Evolutionary conservation across 768 basidiomycete genomes (phyloP).

Genomic region (Rhizopogon vinicolor): DNA sequence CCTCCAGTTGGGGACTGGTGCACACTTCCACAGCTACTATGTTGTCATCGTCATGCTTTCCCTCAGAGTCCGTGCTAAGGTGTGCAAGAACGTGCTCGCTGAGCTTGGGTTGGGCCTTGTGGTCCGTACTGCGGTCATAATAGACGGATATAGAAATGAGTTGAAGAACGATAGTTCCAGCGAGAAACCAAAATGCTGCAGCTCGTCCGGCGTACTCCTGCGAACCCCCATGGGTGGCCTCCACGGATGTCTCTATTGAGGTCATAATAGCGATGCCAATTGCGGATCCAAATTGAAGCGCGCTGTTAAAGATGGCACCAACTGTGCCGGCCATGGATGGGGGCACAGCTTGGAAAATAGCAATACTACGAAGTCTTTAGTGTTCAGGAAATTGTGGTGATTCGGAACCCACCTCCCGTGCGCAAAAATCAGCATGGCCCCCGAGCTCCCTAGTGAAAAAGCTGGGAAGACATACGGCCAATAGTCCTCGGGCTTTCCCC

Average conservation of each 20-base stretch:
- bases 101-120: not conserved
- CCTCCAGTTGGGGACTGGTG: too few relatives aligned
- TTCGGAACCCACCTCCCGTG: constrained; percentile 40
- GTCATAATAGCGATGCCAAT: constrained; percentile 45
- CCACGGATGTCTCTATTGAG: constrained; percentile 45
- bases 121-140: constrained; percentile 22
- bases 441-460: constrained; percentile 42
- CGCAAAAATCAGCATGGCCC: constrained; percentile 39
- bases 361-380: constrained; percentile 31
- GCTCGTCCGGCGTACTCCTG: constrained; percentile 35
- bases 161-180: constrained; percentile 32
- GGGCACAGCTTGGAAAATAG: constrained; percentile 45
- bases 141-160: constrained; percentile 28
- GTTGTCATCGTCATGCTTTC: too few relatives aligned
- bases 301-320: constrained; percentile 53
- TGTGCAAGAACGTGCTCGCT: not conserved
- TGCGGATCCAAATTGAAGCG: constrained; percentile 49
- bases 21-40: too few relatives aligned
- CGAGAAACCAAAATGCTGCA: constrained; percentile 40
- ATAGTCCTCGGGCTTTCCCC: constrained; percentile 36
- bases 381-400: not conserved
- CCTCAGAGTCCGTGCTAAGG: too few relatives aligned
- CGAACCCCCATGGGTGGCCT: constrained; percentile 27
- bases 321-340: constrained; percentile 45
- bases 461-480: constrained; percentile 47